phyloP scores from a whole-genome alignment of 176 grass and related monocot species.

The Carex pumila region DNA sequence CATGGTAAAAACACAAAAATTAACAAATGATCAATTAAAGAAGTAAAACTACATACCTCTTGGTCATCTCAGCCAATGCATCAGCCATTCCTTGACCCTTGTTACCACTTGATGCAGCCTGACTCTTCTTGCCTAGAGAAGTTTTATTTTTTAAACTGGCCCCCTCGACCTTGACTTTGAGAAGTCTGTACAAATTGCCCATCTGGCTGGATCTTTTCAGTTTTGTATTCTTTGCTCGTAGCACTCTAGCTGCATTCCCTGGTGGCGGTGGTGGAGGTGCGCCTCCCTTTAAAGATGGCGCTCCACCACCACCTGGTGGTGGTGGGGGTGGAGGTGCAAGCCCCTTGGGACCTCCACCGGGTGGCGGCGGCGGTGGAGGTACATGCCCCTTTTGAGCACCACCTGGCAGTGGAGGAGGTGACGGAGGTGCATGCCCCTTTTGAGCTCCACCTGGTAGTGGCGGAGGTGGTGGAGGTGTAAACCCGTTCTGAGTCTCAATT shows the following conservation, averaged over 20 bases:
- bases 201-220: conserved; percentile 63
- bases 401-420: neutral
- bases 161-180: conserved; percentile 52
- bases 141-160: conserved; percentile 22
- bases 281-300: conserved; percentile 1
- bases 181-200: conserved; percentile 51
- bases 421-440: neutral
- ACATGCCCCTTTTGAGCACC: neutral
- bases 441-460: neutral
- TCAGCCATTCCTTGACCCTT: conserved; percentile 52
- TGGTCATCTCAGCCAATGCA: conserved; percentile 60
- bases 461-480: neutral
- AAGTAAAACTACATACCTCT: conserved; percentile 24
- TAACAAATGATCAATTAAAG: neutral
- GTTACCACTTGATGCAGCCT: neutral
- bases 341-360: neutral
- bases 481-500: neutral
- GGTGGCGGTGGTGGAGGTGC: conserved; percentile 35
- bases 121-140: conserved; percentile 26
- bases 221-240: conserved; percentile 28
- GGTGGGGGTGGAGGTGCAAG: neutral
- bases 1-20: neutral
- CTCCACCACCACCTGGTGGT: neutral
- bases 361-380: neutral
- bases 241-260: conserved; percentile 19